Conservation (phyloP, 2,329 filamentous ascomycete species). For the Microdochium bolleyi region DNA sequence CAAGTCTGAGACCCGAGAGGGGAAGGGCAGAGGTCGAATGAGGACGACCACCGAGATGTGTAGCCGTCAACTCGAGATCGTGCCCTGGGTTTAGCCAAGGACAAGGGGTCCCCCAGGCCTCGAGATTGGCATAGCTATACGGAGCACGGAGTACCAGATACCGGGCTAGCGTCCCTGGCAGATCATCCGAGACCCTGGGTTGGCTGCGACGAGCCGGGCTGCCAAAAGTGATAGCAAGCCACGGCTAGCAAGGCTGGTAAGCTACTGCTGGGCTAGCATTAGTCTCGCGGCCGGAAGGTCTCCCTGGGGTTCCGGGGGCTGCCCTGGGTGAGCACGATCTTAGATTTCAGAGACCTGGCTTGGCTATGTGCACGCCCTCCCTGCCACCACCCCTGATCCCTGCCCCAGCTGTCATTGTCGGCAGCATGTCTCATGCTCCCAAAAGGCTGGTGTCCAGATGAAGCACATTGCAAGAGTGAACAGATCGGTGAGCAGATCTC, state of each 20-base stretch:
- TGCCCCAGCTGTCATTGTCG: not conserved
- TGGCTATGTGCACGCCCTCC: not conserved
- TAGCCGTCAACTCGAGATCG: not conserved
- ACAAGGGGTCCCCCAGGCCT: not conserved
- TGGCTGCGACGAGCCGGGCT: not conserved
- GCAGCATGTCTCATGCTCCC: not conserved
- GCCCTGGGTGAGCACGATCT: not conserved
- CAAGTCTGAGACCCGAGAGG: not conserved
- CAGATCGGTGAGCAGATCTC: not conserved
- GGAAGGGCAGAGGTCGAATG: not conserved
- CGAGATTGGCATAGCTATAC: not conserved
- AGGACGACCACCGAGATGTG: not conserved
- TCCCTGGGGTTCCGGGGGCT: not conserved
- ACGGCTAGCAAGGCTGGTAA: not conserved
- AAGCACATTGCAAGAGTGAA: not conserved
- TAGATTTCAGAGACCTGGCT: not conserved
- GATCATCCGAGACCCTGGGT: not conserved
- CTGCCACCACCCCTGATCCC: not conserved
- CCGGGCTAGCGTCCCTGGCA: not conserved
- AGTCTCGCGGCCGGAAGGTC: not conserved
- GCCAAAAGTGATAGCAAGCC: not conserved
- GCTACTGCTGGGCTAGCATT: not conserved
- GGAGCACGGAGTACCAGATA: not conserved
- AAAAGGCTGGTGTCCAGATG: not conserved
- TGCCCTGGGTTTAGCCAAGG: not conserved